These are phyloP conservation scores for Arbutus unedo DNA, from an alignment of 148 eudicot species.

Conservation along the genomic window DNA sequence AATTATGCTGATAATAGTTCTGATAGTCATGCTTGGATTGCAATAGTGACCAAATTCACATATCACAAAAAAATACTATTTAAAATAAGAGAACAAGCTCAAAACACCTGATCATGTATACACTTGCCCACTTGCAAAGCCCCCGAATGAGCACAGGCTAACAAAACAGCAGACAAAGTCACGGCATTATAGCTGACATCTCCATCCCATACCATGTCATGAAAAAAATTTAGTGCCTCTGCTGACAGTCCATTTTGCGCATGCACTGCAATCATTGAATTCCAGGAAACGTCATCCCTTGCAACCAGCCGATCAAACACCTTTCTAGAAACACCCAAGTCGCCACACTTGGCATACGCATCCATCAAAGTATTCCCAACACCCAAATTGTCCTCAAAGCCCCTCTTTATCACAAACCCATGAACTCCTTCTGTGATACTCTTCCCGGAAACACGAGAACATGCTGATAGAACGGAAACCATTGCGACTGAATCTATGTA, in stretches of 20 bases:
- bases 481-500: constrained; percentile 46
- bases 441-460: constrained; percentile 38
- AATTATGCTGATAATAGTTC: background rate
- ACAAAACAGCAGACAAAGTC: constrained; percentile 53
- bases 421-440: constrained; percentile 43
- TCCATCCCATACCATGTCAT: constrained; percentile 39
- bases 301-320: constrained; percentile 51
- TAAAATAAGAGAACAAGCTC: background rate
- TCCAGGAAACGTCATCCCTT: constrained; percentile 61
- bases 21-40: too few relatives aligned
- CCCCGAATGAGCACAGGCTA: constrained; percentile 73
- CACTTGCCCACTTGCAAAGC: constrained; percentile 55
- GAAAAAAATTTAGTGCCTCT: constrained; percentile 50
- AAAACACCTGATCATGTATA: constrained; percentile 54
- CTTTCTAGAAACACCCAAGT: constrained; percentile 45
- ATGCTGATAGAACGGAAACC: constrained; percentile 62
- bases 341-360: constrained; percentile 65
- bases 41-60: background rate
- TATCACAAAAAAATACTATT: background rate
- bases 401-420: constrained; percentile 48
- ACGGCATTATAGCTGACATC: constrained; percentile 43
- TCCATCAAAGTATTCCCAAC: constrained; percentile 62
- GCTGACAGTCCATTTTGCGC: constrained; percentile 56
- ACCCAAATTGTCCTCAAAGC: constrained; percentile 38
- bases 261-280: constrained; percentile 54